Evolutionary conservation across 2,329 filamentous ascomycete genomes (phyloP), one percentile per base, ranked within the genome.

Genomic region (Talaromyces sp.): DNA sequence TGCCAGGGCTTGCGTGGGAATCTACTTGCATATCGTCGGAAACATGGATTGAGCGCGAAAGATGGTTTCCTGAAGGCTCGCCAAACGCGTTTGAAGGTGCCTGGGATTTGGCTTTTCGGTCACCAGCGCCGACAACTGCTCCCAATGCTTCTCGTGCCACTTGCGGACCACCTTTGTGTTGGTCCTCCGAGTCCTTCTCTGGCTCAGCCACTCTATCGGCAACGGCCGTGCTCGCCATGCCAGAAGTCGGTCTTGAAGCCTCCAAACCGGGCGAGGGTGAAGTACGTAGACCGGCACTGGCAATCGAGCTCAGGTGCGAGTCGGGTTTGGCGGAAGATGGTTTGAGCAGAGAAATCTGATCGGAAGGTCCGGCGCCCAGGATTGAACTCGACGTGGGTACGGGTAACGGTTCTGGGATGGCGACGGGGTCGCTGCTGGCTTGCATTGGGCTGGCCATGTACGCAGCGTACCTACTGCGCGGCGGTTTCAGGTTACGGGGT

Each of bases 1-100:
- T 84, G 49, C 80, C 77, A 7, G 82, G 78, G 66, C 80, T 83
- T 35, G 79, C 78, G 66, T 85, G 81, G 63, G 80, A 75, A 62
- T 77, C 79, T 58, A 73, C 77, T 58, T 77, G 70, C 67, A 75
- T 72, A 63, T 74, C 69, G 59, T 82, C 80, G 24, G 80, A 77
- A 10, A 84, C 79, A 31, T 78, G 77, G 61, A 83, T 77, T 54
- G 77, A 75, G 66, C 82, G 79, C 5, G 78, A 77, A 27, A 29
- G 27, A 6, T 73, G 76, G 64, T 77, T 76, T 27, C 77, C 76
- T 64, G 83, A 67, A 10, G 81, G 76, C 56, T 82, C 78, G 65
- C 79, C 81, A 58, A 81, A 70, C 29, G 62, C 19, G 62, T 55
- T n/a, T n/a, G 43, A 49, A 3, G 27, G n/a, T 49, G 55, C 62